Evolutionary conservation across 768 basidiomycete genomes (phyloP).

Genomic region (Mycena vulgaris): DNA sequence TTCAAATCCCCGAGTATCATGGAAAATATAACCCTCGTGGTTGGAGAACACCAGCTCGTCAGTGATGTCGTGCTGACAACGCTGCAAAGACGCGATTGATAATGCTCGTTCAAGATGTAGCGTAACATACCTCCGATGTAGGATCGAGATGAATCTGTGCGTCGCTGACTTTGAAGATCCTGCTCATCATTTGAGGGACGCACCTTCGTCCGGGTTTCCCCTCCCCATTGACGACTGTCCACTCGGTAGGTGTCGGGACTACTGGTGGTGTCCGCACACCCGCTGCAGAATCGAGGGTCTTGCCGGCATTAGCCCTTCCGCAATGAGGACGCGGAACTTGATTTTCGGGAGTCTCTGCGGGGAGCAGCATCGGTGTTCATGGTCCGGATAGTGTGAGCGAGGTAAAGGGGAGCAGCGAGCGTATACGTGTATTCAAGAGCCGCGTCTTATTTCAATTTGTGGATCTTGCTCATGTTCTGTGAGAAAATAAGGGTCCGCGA

Average conservation of each 20-base stretch:
- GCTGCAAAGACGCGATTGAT: slow-evolving; percentile 4
- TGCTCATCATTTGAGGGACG: not conserved
- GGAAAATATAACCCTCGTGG: not conserved
- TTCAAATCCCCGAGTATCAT: not conserved
- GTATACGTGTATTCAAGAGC: slow-evolving; percentile 4
- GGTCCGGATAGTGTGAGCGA: not conserved
- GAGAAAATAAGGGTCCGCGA: slow-evolving; percentile 4
- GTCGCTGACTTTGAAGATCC: not conserved
- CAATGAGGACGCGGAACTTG: slow-evolving; percentile 18
- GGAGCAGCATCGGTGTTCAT: slow-evolving; percentile 3
- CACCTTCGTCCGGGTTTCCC: not conserved
- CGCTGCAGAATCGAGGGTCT: slow-evolving; percentile 18
- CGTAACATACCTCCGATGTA: slow-evolving; percentile 11
- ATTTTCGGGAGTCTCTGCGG: not conserved
- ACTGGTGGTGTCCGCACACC: slow-evolving; percentile 13
- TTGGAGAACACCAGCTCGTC: slow-evolving; percentile 13
- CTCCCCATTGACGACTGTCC: not conserved
- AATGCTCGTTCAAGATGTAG: not conserved
- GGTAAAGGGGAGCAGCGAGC: slow-evolving; percentile 1
- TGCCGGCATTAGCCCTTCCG: slow-evolving; percentile 7
- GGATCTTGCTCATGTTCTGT: no score
- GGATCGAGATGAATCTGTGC: slow-evolving; percentile 8
- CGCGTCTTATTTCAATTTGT: not conserved
- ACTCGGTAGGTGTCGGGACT: slow-evolving; percentile 3
- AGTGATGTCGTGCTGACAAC: slow-evolving; percentile 10